A percentile compares a stretch with the other conserved stretches of the same genome.
phyloP scores from a whole-genome alignment of 345 rosid genomes.

The Linum tenue region DNA sequence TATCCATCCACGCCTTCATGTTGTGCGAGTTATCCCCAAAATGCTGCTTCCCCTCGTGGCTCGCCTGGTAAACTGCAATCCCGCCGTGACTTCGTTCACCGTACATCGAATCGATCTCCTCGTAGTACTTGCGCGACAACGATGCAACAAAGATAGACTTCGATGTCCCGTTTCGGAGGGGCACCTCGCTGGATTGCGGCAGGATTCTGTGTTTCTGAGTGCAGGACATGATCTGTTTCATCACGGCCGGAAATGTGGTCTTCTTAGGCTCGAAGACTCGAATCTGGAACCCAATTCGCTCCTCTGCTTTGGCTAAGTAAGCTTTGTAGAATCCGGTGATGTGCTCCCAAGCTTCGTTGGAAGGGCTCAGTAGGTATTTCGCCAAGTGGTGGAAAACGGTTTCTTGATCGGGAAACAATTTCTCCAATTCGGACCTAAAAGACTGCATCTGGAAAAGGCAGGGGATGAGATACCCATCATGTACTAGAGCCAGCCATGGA shows the following conservation, averaged over 20 bases:
- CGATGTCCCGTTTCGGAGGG: slow-evolving; percentile 4
- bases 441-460: background rate
- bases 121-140: background rate
- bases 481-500: background rate
- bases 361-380: background rate
- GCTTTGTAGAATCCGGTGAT: background rate
- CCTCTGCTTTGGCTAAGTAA: background rate
- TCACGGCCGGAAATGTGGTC: background rate
- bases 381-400: slow-evolving; percentile 5
- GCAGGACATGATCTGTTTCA: background rate
- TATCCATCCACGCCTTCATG: slow-evolving; percentile 22
- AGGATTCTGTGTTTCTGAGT: background rate
- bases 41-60: slow-evolving; percentile 18
- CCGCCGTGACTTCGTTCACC: slow-evolving; percentile 11
- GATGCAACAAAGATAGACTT: slow-evolving; percentile 17
- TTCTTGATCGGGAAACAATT: background rate
- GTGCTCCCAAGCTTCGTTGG: slow-evolving; percentile 1
- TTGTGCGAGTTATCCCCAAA: slow-evolving; percentile 14
- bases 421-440: background rate
- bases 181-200: too few species aligned
- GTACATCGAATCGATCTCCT: background rate
- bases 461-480: background rate
- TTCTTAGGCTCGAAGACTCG: background rate
- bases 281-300: background rate
- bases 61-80: slow-evolving; percentile 18